Percentiles rank a stretch among this genome's conserved stretches.
Evolutionary conservation across 768 basidiomycete genomes (phyloP).

Genomic region (Daedaleopsis nitida): DNA sequence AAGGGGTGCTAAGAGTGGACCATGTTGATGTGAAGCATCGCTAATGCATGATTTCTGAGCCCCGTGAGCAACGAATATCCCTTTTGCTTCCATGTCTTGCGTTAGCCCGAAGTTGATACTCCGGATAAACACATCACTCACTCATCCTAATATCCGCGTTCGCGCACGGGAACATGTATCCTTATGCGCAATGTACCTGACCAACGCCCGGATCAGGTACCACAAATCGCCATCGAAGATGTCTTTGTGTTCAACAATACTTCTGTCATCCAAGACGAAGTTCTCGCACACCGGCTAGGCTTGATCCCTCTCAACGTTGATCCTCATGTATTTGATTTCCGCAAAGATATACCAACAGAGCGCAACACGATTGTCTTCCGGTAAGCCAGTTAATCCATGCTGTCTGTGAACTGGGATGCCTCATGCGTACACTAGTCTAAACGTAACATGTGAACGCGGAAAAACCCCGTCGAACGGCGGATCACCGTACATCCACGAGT

Average conservation of each 20-base stretch:
- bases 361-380: constrained; percentile 90
- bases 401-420: too few species aligned
- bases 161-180: too few species aligned
- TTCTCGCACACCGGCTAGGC: constrained; percentile 90
- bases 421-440: constrained; percentile 37
- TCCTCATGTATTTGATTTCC: constrained; percentile 69
- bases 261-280: constrained; percentile 90
- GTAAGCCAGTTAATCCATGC: constrained; percentile 5
- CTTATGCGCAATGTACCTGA: background rate
- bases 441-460: constrained; percentile 65
- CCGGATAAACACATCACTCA: too few species aligned
- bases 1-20: too few species aligned
- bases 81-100: too few species aligned
- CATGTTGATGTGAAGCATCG: too few species aligned
- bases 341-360: constrained; percentile 66
- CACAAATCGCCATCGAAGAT: constrained; percentile 86
- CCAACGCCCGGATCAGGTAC: constrained; percentile 57
- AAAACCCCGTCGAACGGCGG: constrained; percentile 50
- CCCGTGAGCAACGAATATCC: too few species aligned
- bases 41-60: too few species aligned
- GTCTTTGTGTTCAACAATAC: constrained; percentile 97
- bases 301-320: constrained; percentile 88
- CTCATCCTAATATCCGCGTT: too few species aligned
- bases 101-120: too few species aligned
- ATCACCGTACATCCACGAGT: constrained; percentile 25